phyloP scores from a whole-genome alignment of 1,139 yeast genomes.

The Wickerhamomyces sp. region DNA sequence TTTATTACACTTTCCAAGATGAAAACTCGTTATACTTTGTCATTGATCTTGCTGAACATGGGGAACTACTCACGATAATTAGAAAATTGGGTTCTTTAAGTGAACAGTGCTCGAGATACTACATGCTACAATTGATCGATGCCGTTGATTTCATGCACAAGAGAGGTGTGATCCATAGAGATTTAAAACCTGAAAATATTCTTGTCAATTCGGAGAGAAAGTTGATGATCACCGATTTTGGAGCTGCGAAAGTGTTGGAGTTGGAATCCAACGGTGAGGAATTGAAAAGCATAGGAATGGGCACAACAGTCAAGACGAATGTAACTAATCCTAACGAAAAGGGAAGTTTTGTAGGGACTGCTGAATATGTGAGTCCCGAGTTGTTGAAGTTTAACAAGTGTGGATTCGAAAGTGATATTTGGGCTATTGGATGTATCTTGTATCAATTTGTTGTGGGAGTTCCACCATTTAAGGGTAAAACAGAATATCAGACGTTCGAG shows the following conservation, averaged over 20 bases:
- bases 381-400: constrained; percentile 62
- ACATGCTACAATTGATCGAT: constrained; percentile 57
- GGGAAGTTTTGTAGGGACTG: constrained; percentile 79
- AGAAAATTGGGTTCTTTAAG: constrained; percentile 74
- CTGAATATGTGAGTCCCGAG: constrained; percentile 85
- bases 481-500: constrained; percentile 70
- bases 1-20: constrained; percentile 93
- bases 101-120: constrained; percentile 72
- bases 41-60: constrained; percentile 87
- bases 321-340: constrained; percentile 21
- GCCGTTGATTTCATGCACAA: constrained; percentile 67
- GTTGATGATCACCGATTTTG: constrained; percentile 75
- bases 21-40: constrained; percentile 85
- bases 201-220: constrained; percentile 58
- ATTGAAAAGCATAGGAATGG: no score
- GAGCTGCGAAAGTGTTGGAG: constrained; percentile 60
- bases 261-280: constrained; percentile 34
- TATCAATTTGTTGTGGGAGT: constrained; percentile 72
- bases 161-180: constrained; percentile 75
- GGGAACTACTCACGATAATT: constrained; percentile 78
- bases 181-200: constrained; percentile 74
- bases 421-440: constrained; percentile 80
- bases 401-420: constrained; percentile 69
- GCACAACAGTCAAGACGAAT: no score
- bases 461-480: constrained; percentile 77